phyloP scores from a whole-genome alignment of 805 yeast genomes.

The Suhomyces prunicola region DNA sequence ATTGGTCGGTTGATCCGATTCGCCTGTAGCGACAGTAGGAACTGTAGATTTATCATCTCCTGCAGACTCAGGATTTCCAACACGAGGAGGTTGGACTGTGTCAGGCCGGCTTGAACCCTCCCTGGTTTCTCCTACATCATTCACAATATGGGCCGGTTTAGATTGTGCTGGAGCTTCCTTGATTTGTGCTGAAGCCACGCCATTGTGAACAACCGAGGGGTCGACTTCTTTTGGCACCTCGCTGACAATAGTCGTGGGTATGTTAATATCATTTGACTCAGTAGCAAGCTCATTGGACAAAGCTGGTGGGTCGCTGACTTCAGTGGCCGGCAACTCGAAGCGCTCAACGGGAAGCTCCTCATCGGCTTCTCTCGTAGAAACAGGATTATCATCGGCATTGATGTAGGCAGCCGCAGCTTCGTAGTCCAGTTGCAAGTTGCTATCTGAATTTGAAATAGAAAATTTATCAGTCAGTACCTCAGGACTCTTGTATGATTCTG shows the following conservation, averaged over 20 bases:
- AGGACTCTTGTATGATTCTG: neutral
- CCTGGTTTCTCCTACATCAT: neutral
- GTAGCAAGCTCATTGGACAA: neutral
- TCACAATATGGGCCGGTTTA: neutral
- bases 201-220: neutral
- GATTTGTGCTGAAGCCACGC: neutral
- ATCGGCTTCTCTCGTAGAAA: neutral
- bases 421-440: constrained; percentile 1
- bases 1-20: constrained; percentile 7
- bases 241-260: neutral
- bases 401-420: constrained; percentile 2
- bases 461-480: neutral
- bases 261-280: neutral
- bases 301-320: neutral
- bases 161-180: neutral
- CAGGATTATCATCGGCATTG: neutral
- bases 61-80: constrained; percentile 1
- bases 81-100: neutral
- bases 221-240: neutral
- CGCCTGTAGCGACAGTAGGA: constrained; percentile 3
- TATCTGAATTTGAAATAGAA: neutral
- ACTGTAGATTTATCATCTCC: constrained; percentile 8
- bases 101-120: neutral
- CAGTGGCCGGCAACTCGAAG: neutral
- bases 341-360: neutral